Evolutionary conservation across 441 rosid genomes (phyloP).

Genomic region (Pelargonium australe): DNA sequence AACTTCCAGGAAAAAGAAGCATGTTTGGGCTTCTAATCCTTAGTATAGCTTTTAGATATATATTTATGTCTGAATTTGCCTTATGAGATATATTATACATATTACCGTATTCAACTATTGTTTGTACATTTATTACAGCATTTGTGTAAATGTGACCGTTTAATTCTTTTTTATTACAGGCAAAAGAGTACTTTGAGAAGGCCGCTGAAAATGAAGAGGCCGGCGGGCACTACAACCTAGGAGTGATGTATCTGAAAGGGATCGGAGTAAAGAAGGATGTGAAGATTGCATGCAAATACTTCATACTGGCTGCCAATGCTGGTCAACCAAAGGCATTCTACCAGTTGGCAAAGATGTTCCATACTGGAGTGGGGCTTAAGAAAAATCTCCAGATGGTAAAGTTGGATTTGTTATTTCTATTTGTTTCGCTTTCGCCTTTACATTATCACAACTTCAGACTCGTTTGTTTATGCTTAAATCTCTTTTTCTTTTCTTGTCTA

Average conservation of each 20-base stretch:
- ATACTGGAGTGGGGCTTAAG: slow-evolving; percentile 88
- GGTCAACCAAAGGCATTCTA: slow-evolving; percentile 98
- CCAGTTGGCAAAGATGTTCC: slow-evolving; percentile 99
- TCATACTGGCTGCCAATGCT: slow-evolving; percentile 78
- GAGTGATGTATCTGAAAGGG: slow-evolving; percentile 82
- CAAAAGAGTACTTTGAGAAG: slow-evolving; percentile 85
- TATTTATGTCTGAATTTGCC: neutral
- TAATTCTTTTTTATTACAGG: slow-evolving; percentile 40
- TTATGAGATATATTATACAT: neutral
- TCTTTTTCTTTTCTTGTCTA: neutral
- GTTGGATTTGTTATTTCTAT: neutral
- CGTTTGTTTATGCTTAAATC: neutral
- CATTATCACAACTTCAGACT: neutral
- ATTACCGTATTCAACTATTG: neutral
- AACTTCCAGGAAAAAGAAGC: neutral
- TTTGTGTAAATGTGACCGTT: neutral
- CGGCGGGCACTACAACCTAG: slow-evolving; percentile 92
- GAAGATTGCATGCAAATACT: slow-evolving; percentile 62
- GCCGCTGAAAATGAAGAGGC: slow-evolving; percentile 77
- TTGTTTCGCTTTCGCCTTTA: neutral
- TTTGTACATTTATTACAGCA: neutral
- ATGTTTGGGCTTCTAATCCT: neutral
- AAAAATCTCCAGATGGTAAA: slow-evolving; percentile 71
- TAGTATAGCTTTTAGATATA: neutral
- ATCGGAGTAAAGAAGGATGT: slow-evolving; percentile 88